Evolutionary conservation across 1,139 yeast genomes (phyloP).

Genomic region (Tardiomyces digboiensis): DNA sequence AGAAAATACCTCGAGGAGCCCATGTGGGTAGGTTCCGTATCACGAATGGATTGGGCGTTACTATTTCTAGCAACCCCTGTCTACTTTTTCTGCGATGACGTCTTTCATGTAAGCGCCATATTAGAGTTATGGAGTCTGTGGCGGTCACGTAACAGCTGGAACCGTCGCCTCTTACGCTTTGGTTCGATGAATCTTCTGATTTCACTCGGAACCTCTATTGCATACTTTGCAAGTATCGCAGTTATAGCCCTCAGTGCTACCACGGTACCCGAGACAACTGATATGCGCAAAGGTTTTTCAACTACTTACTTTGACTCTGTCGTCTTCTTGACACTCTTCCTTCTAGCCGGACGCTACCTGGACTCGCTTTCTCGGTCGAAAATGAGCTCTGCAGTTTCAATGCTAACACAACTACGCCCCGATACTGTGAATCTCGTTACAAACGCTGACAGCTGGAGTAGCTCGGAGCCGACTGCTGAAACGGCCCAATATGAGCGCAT

Average conservation of each 20-base stretch:
- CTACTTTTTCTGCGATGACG: constrained; percentile 64
- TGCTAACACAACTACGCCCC: constrained; percentile 43
- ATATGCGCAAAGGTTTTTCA: constrained; percentile 34
- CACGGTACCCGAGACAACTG: constrained; percentile 17
- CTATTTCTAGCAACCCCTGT: constrained; percentile 62
- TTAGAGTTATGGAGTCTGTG: constrained; percentile 50
- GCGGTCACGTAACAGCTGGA: constrained; percentile 43
- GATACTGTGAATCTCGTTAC: constrained; percentile 40
- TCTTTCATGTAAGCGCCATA: constrained; percentile 58
- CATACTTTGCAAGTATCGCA: constrained; percentile 60
- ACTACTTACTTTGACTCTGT: constrained; percentile 74
- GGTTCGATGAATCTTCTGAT: constrained; percentile 73
- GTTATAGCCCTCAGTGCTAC: constrained; percentile 42
- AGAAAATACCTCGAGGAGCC: constrained; percentile 51
- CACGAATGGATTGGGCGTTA: constrained; percentile 57
- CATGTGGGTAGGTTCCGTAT: constrained; percentile 53
- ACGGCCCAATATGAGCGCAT: constrained; percentile 21
- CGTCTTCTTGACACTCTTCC: constrained; percentile 61
- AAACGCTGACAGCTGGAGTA: constrained; percentile 12
- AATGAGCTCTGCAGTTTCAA: constrained; percentile 57
- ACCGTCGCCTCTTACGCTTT: constrained; percentile 49
- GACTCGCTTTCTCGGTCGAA: constrained; percentile 58
- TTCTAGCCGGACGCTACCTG: constrained; percentile 58
- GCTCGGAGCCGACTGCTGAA: constrained; percentile 7
- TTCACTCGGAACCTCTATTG: constrained; percentile 62